A percentile compares a stretch with the other conserved stretches of the same genome.
phyloP scores from a whole-genome alignment of 2,329 filamentous ascomycete species.

The Penicillium sp. region DNA sequence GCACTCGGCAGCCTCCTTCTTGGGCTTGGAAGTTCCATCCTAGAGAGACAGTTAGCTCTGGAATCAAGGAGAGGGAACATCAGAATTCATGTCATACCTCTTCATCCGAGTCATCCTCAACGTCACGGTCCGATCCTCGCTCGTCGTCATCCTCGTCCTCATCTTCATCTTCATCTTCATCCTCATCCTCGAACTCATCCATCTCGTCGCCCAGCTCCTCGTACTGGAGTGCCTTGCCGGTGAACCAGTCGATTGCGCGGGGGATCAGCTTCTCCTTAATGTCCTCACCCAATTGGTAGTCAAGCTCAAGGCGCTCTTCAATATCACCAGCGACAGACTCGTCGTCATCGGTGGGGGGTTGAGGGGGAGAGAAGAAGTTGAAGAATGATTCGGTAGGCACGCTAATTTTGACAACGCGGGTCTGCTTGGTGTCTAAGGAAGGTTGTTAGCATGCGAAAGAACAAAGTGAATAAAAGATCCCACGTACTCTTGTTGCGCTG shows the following conservation, averaged over 20 bases:
- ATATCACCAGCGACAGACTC: constrained; percentile 77
- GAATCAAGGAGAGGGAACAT: background rate
- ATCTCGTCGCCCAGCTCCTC: constrained; percentile 87
- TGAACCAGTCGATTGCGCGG: constrained; percentile 98
- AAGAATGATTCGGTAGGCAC: constrained; percentile 98
- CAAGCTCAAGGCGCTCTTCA: constrained; percentile 93
- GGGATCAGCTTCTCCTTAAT: constrained; percentile 99
- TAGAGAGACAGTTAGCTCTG: constrained; percentile 35
- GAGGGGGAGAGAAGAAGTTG: constrained; percentile 97
- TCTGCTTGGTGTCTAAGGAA: constrained; percentile 87
- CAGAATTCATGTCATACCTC: constrained; percentile 37
- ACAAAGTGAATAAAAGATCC: background rate
- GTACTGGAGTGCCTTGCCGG: constrained; percentile 91
- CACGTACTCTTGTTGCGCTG: constrained; percentile 96
- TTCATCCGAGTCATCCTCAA: constrained; percentile 61
- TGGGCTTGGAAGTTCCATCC: constrained; percentile 84
- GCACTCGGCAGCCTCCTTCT: constrained; percentile 91
- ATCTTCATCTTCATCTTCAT: constrained; percentile 83
- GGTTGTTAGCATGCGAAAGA: background rate
- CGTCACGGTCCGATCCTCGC: constrained; percentile 56
- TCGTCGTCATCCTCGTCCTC: constrained; percentile 79
- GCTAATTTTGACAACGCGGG: constrained; percentile 97
- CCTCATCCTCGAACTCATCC: constrained; percentile 80
- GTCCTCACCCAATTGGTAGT: constrained; percentile 94
- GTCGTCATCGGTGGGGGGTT: constrained; percentile 68